Evolutionary conservation across 2,329 filamentous ascomycete genomes (phyloP), one percentile per base, ranked within the genome.

Genomic region (Colletotrichum orchidophilum): DNA sequence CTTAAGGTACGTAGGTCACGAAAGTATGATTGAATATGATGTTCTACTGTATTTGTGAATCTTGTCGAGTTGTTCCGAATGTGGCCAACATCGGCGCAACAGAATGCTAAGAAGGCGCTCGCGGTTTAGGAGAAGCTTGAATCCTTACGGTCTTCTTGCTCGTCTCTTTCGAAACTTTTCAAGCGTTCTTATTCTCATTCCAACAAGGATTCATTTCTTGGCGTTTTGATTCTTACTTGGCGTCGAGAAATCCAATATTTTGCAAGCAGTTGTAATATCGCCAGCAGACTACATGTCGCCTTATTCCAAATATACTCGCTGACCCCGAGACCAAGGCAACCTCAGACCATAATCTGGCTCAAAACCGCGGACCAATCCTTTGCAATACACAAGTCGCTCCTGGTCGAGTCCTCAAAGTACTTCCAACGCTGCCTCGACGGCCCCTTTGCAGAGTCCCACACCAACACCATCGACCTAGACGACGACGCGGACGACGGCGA

Each of bases 361-460:
- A 70, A 70, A 26, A 39, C 46, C 49, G n/a, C 26, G 7, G 35
- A n/a, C 11, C 63, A 67, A 9, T 70, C 67, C 39, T 70, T 70
- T 33, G 67, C 67, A 3, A 67, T 70, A 29, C 67, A 70, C 57
- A 70, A 70, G 31, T 54, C 67, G 18, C 67, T 70, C 35, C 63
- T 70, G 11, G 9, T 67, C 24, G 67, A 70, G 63, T 70, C 67
- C 27, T 70, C 67, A 42, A 70, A 70, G 49, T 70, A 70, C 39
- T 70, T 70, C 50, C 67, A 67, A 39, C 67, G 67, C 67, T 70
- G 67, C n/a, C 67, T 70, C 67, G 29, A 49, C 9, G 67, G 67
- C 9, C 57, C 63, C 27, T 70, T 61, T 21, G 24, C 67, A 27
- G 67, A 70, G 50, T 70, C 67, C 35, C 18, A 9, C 29, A 61